phyloP scores from a whole-genome alignment of 2,329 filamentous ascomycete genomes.

The Stemphylium lycopersici region DNA sequence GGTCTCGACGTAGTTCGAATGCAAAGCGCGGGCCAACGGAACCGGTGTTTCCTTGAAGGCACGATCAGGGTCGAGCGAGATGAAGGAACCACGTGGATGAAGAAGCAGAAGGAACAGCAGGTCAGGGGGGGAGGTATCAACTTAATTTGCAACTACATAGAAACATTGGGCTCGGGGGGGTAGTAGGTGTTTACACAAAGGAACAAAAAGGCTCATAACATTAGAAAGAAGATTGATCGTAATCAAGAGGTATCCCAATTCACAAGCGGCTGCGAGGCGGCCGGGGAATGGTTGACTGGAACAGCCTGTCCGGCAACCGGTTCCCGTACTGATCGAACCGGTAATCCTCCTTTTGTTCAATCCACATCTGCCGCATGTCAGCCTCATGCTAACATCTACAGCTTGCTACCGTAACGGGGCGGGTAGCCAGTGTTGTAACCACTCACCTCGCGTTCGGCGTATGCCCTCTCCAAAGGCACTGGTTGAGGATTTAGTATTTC shows the following conservation, averaged over 20 bases:
- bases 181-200: conserved; percentile 9
- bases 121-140: conserved; percentile 12
- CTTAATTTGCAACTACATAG: conserved; percentile 19
- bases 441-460: conserved; percentile 44
- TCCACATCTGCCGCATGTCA: conserved; percentile 37
- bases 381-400: conserved; percentile 15
- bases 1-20: background rate
- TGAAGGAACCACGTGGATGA: background rate
- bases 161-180: conserved; percentile 8
- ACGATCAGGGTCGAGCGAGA: background rate
- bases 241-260: conserved; percentile 12
- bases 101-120: background rate
- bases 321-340: conserved; percentile 46
- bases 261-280: conserved; percentile 39
- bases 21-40: background rate
- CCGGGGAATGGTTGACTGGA: conserved; percentile 30
- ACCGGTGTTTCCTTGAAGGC: background rate
- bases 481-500: conserved; percentile 47
- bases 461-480: conserved; percentile 39
- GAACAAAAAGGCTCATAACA: conserved; percentile 16
- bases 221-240: conserved; percentile 12
- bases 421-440: conserved; percentile 14
- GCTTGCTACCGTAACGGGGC: conserved; percentile 16
- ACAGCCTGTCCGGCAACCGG: conserved; percentile 38
- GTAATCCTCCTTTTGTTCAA: conserved; percentile 47